Percentiles rank a stretch among this genome's conserved stretches.
Evolutionary conservation across 805 yeast species (phyloP).

Genomic region (Maudiozyma pseudohumilis): DNA sequence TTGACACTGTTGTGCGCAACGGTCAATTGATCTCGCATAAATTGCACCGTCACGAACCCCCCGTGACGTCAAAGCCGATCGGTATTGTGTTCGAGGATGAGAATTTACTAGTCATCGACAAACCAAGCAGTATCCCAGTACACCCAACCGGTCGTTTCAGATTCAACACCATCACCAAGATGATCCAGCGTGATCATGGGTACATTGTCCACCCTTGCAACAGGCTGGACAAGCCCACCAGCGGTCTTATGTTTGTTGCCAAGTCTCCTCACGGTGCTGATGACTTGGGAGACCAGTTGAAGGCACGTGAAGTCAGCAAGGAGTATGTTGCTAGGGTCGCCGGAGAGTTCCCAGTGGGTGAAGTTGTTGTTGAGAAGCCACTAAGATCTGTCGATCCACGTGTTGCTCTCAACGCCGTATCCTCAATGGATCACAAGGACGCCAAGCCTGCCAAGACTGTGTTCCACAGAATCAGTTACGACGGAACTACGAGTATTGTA

Average conservation of each 20-base stretch:
- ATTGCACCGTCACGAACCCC: constrained; percentile 85
- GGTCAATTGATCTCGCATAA: constrained; percentile 78
- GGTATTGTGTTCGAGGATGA: constrained; percentile 66
- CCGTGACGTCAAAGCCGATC: constrained; percentile 51
- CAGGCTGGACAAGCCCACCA: constrained; percentile 80
- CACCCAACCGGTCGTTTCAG: constrained; percentile 89
- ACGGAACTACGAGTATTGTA: constrained; percentile 55
- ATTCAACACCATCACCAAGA: constrained; percentile 64
- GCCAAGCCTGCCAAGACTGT: constrained; percentile 63
- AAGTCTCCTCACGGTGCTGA: constrained; percentile 74
- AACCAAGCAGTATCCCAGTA: constrained; percentile 91
- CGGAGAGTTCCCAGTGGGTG: constrained; percentile 72
- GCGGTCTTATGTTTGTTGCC: constrained; percentile 89
- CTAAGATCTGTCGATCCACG: constrained; percentile 64
- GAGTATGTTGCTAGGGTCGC: constrained; percentile 80
- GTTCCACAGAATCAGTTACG: constrained; percentile 59
- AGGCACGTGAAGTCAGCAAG: constrained; percentile 65
- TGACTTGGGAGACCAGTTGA: constrained; percentile 56
- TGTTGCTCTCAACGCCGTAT: constrained; percentile 53
- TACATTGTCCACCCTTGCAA: constrained; percentile 75
- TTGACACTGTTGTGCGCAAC: constrained; percentile 59
- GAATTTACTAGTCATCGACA: constrained; percentile 72
- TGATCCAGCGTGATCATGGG: constrained; percentile 52
- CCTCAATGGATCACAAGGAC: constrained; percentile 23
- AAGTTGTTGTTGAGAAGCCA: constrained; percentile 54